Conservation (phyloP, 495 filamentous ascomycete species). For the Penicillium cosmopolitanum region DNA sequence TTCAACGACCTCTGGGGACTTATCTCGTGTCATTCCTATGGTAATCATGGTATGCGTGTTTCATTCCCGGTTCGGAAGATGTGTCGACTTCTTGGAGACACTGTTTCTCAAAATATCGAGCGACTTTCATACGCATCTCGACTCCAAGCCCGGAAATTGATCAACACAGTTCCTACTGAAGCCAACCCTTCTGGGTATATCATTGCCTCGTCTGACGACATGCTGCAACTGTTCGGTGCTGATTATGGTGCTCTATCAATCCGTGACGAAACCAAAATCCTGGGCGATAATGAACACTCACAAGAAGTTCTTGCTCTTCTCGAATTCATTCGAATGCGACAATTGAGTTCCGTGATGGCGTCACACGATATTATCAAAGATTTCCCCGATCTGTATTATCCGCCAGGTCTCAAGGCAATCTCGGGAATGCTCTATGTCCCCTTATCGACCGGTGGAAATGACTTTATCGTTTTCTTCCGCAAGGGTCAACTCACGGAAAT, state of each 20-base stretch:
- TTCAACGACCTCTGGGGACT: conserved; percentile 88
- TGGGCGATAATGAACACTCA: conserved; percentile 73
- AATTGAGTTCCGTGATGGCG: conserved; percentile 74
- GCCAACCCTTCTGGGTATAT: conserved; percentile 91
- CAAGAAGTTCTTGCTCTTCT: conserved; percentile 87
- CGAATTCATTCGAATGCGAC: conserved; percentile 80
- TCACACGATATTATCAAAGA: conserved; percentile 78
- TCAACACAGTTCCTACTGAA: conserved; percentile 66
- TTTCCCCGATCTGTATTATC: conserved; percentile 81
- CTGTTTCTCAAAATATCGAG: conserved; percentile 86
- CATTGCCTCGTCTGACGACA: conserved; percentile 85
- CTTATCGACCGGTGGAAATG: conserved; percentile 71
- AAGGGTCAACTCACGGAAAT: conserved; percentile 78
- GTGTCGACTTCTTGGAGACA: conserved; percentile 90
- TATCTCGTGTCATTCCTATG: conserved; percentile 87
- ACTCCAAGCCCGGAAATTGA: conserved; percentile 59
- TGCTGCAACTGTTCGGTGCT: conserved; percentile 83
- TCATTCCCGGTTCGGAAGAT: conserved; percentile 92
- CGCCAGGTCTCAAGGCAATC: conserved; percentile 77
- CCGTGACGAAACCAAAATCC: conserved; percentile 81
- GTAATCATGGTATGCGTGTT: conserved; percentile 81
- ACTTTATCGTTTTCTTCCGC: conserved; percentile 94
- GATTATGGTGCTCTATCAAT: conserved; percentile 90
- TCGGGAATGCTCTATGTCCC: conserved; percentile 86
- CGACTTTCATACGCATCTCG: conserved; percentile 84